These are phyloP conservation scores for Tetracladium marchalianum DNA, from an alignment of 495 filamentous ascomycete species.

Conservation along the genomic window DNA sequence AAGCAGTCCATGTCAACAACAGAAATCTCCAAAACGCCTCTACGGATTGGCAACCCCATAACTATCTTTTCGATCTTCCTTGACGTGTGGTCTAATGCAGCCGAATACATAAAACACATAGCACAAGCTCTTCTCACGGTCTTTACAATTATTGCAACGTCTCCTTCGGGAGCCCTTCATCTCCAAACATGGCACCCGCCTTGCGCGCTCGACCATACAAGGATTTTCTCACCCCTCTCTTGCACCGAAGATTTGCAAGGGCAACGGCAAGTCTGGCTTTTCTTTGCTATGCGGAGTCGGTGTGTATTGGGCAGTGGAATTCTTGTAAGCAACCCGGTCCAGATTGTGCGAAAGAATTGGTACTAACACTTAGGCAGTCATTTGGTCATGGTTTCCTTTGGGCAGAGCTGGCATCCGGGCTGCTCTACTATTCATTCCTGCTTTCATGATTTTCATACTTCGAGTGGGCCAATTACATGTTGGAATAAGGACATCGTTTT, in stretches of 20 bases:
- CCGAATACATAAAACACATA: not conserved
- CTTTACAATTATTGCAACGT: conserved; percentile 7
- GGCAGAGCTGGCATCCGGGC: conserved; percentile 65
- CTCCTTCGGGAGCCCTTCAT: not conserved
- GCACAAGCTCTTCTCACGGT: conserved; percentile 3
- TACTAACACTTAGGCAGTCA: conserved; percentile 35
- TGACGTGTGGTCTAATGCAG: not conserved
- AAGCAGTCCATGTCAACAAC: not conserved
- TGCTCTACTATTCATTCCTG: conserved; percentile 61
- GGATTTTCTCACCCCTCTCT: conserved; percentile 79
- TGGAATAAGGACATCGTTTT: conserved; percentile 59
- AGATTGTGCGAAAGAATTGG: not conserved
- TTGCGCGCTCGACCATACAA: conserved; percentile 29
- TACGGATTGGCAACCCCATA: not conserved
- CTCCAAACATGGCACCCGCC: conserved; percentile 13
- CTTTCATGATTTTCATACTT: conserved; percentile 62
- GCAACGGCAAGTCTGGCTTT: conserved; percentile 55
- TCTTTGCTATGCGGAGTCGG: conserved; percentile 64
- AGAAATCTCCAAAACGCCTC: too few relatives aligned
- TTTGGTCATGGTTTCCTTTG: conserved; percentile 83
- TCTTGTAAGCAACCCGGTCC: conserved; percentile 41
- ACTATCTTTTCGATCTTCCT: not conserved
- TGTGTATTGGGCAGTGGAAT: conserved; percentile 60
- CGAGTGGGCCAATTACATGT: conserved; percentile 80
- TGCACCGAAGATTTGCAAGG: conserved; percentile 77